Evolutionary conservation across 306 rosid genomes (phyloP), one percentile per base, ranked within the genome.

Genomic region (Astragalus membranaceus): DNA sequence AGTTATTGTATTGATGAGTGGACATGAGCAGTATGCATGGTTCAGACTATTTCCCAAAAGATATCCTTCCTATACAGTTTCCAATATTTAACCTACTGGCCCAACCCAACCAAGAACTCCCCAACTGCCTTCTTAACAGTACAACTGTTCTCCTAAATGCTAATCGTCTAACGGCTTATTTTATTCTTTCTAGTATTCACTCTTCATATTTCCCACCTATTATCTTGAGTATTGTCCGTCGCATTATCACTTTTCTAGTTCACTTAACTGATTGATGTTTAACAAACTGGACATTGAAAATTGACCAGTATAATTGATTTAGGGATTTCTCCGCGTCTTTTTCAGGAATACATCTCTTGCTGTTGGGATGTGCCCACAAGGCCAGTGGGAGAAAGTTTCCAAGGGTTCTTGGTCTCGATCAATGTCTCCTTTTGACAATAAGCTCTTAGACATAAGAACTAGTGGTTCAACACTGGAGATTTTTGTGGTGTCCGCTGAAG

Each of bases 361-460:
- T 52, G 67, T 67, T 1, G 97, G 96, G 83, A 85, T 90, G 96
- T 94, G 97, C 63, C 81, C 96, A 50, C 89, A 83, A 52, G 69
- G 85, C 59, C 88, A 73, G 80, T 91, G 99, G 99, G 92, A 94
- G 85, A 94, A 91, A 83, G 92, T 79, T 81, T 30, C 67, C 66
- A 88, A 83, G 78, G 91, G 89, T 61, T 80, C 78, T 78, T 90
- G 99, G 97, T 80, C 58, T 64, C 81, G 83, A 69, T 76, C 87
- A 56, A 87, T 87, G 95, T 91, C 99, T 49, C 97, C 96, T 52
- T 94, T 88, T 82, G 95, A 87, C 49, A 75, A 77, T 78, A 91
- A 82, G 81, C 59, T 94, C 65, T 60, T 88, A 66, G 99, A 90
- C 75, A 52, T 94, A 75, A 62, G 92, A 69, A 86, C 92, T 64